Evolutionary conservation across 495 filamentous ascomycete genomes (phyloP).

Genomic region (Aspergillus saccharolyticus): DNA sequence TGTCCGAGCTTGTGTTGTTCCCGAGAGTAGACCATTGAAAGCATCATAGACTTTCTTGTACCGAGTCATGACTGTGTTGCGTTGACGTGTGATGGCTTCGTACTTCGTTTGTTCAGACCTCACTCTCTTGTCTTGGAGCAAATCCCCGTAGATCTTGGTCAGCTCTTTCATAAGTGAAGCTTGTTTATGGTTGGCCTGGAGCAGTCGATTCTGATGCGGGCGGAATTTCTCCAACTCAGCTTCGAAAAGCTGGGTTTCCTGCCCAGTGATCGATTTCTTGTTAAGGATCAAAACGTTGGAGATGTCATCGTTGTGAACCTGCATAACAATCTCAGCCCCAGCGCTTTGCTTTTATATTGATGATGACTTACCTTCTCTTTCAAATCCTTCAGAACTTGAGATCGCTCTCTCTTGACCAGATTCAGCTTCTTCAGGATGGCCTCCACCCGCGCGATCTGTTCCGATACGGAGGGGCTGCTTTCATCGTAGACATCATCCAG

Average conservation of each 20-base stretch:
- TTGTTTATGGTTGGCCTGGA: conserved; percentile 93
- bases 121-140: conserved; percentile 92
- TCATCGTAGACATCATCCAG: conserved; percentile 90
- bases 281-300: conserved; percentile 95
- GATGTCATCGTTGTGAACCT: conserved; percentile 96
- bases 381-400: conserved; percentile 89
- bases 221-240: conserved; percentile 94
- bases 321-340: conserved; percentile 5
- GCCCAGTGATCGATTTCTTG: conserved; percentile 81
- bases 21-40: conserved; percentile 84
- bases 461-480: conserved; percentile 68
- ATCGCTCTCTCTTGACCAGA: conserved; percentile 82
- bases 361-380: conserved; percentile 80
- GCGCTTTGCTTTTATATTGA: not conserved
- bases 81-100: conserved; percentile 77
- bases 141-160: conserved; percentile 76
- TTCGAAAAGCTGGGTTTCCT: conserved; percentile 86
- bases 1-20: conserved; percentile 75
- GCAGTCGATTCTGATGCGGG: conserved; percentile 82
- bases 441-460: conserved; percentile 86
- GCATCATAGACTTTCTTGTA: conserved; percentile 92
- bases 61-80: conserved; percentile 71
- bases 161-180: conserved; percentile 90
- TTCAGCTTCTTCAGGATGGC: conserved; percentile 88
- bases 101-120: conserved; percentile 92